Evolutionary conservation across 768 basidiomycete genomes (phyloP).

Genomic region (Sporobolomyces phaffii): DNA sequence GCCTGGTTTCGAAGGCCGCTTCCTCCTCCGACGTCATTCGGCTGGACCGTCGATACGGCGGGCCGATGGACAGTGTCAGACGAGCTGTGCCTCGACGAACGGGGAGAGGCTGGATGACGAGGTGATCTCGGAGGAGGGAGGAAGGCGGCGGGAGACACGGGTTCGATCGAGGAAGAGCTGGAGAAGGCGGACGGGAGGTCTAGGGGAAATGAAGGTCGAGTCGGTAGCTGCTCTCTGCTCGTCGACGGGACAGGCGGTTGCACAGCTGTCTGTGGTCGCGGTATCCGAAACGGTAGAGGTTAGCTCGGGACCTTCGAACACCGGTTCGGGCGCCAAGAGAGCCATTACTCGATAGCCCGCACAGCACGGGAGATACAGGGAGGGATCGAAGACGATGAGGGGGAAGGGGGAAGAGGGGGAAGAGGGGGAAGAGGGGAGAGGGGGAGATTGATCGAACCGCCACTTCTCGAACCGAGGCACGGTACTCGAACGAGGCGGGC

Average conservation of each 20-base stretch:
- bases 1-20: too few relatives aligned
- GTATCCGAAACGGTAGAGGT: too few relatives aligned
- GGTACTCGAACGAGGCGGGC: not conserved
- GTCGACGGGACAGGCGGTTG: not conserved
- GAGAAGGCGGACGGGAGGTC: conserved; percentile 2
- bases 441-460: not conserved
- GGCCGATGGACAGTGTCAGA: not conserved
- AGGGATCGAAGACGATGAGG: not conserved
- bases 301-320: not conserved
- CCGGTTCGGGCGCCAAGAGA: not conserved
- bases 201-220: not conserved
- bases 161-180: conserved; percentile 9
- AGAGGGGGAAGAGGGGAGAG: not conserved
- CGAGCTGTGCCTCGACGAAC: conserved; percentile 9
- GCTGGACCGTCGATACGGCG: not conserved
- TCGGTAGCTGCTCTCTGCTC: not conserved
- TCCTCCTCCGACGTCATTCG: not conserved
- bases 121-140: not conserved
- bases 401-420: not conserved
- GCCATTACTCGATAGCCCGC: not conserved
- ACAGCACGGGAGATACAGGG: not conserved
- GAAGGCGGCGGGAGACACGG: conserved; percentile 8
- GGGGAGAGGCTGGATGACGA: not conserved
- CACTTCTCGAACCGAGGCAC: not conserved
- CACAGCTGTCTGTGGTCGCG: not conserved